These are phyloP conservation scores for Aspergillus novofumigatus DNA, from an alignment of 2,329 filamentous ascomycete genomes.

Conservation along the genomic window DNA sequence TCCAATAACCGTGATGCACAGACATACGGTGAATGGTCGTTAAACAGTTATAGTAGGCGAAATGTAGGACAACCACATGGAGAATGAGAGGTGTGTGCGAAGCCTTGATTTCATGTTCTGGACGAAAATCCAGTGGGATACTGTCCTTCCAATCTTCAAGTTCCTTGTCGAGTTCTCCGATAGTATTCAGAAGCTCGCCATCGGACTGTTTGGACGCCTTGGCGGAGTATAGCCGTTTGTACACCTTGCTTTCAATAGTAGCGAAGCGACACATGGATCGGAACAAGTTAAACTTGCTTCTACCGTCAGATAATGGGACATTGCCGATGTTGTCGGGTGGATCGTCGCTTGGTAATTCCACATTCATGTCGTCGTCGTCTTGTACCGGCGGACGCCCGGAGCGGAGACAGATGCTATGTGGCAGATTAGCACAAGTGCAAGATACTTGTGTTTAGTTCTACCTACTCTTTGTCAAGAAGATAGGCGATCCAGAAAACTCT, in stretches of 20 bases:
- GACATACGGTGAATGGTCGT: slow-evolving; percentile 99
- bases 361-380: slow-evolving; percentile 86
- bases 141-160: slow-evolving; percentile 95
- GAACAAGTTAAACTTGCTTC: slow-evolving; percentile 92
- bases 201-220: slow-evolving; percentile 88
- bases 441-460: slow-evolving; percentile 11
- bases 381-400: slow-evolving; percentile 69
- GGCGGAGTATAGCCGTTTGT: slow-evolving; percentile 87
- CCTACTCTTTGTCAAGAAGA: slow-evolving; percentile 66
- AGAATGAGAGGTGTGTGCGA: slow-evolving; percentile 90
- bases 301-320: slow-evolving; percentile 82
- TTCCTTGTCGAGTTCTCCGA: slow-evolving; percentile 85
- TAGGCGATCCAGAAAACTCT: slow-evolving; percentile 76
- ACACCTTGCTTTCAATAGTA: slow-evolving; percentile 88
- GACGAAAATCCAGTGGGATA: slow-evolving; percentile 94
- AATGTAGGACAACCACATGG: slow-evolving; percentile 90
- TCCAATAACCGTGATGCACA: slow-evolving; percentile 97
- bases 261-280: slow-evolving; percentile 87
- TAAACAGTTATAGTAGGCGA: slow-evolving; percentile 95
- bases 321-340: slow-evolving; percentile 91
- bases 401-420: slow-evolving; percentile 58
- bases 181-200: slow-evolving; percentile 89
- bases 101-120: slow-evolving; percentile 92
- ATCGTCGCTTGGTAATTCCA: slow-evolving; percentile 87
- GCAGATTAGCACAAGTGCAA: slow-evolving; percentile 9